A percentile compares a stretch with the other conserved stretches of the same genome.
Evolutionary conservation across 768 basidiomycete genomes (phyloP).

Genomic region (Psilocybe cyanescens): DNA sequence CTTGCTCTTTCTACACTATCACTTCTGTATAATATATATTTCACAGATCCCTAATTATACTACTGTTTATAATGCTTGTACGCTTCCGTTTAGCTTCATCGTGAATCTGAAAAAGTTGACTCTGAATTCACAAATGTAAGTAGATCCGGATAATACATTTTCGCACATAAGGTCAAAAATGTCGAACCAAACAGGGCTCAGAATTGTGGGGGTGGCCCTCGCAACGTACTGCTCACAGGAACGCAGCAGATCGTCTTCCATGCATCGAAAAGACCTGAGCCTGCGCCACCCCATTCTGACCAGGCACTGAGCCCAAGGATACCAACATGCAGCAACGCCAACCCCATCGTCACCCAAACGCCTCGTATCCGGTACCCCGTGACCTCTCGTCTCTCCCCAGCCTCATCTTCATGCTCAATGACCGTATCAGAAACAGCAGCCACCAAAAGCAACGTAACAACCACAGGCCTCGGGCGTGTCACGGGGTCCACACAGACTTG

Average conservation of each 20-base stretch:
- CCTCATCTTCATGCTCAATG: slow-evolving; percentile 22
- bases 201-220: background rate
- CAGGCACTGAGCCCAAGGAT: slow-evolving; percentile 12
- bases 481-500: slow-evolving; percentile 18
- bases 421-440: slow-evolving; percentile 29
- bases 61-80: too few relatives aligned
- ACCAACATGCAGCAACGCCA: slow-evolving; percentile 23
- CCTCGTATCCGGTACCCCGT: background rate
- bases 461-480: slow-evolving; percentile 18
- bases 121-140: background rate
- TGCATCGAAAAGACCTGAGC: background rate
- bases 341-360: slow-evolving; percentile 21
- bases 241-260: slow-evolving; percentile 4
- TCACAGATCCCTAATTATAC: too few relatives aligned
- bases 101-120: background rate
- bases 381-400: background rate
- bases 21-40: too few relatives aligned
- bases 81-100: too few relatives aligned
- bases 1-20: too few relatives aligned
- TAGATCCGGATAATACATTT: background rate
- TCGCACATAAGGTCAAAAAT: background rate
- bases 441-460: slow-evolving; percentile 22
- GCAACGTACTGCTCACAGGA: background rate
- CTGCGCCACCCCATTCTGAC: background rate
- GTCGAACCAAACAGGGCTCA: background rate